Percentiles rank a stretch among this genome's conserved stretches.
These are phyloP conservation scores for Stevia rebaudiana DNA, from an alignment of 140 eudicot species.

Conservation along the genomic window DNA sequence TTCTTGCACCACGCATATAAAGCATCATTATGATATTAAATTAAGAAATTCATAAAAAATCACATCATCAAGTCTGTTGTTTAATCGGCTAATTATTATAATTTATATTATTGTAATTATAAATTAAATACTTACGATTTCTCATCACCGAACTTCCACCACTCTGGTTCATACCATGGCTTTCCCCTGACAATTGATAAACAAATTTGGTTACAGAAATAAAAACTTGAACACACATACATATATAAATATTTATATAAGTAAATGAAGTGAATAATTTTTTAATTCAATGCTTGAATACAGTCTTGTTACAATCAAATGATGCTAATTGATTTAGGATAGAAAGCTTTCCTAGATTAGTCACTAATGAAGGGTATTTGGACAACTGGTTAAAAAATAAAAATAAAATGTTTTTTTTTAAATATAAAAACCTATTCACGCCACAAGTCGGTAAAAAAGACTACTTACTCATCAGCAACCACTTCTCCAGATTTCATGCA, in stretches of 20 bases:
- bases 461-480: conserved; percentile 70
- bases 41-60: neutral
- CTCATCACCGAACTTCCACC: conserved; percentile 99
- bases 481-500: conserved; percentile 99
- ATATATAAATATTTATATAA: neutral
- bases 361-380: neutral
- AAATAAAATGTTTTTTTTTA: neutral
- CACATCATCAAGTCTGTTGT: neutral
- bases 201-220: conserved; percentile 1
- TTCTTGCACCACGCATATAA: neutral
- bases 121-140: conserved; percentile 67
- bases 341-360: neutral
- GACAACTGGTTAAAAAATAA: neutral
- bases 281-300: neutral
- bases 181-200: conserved; percentile 61
- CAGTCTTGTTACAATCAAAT: neutral
- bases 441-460: conserved; percentile 4
- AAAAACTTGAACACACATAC: neutral
- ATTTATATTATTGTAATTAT: neutral
- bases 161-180: conserved; percentile 93
- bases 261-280: neutral
- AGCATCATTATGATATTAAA: neutral
- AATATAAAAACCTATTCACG: neutral
- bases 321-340: neutral
- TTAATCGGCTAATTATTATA: neutral